Base-by-base conservation (phyloP, 495 filamentous ascomycete species). In the Talaromyces proteolyticus region DNA sequence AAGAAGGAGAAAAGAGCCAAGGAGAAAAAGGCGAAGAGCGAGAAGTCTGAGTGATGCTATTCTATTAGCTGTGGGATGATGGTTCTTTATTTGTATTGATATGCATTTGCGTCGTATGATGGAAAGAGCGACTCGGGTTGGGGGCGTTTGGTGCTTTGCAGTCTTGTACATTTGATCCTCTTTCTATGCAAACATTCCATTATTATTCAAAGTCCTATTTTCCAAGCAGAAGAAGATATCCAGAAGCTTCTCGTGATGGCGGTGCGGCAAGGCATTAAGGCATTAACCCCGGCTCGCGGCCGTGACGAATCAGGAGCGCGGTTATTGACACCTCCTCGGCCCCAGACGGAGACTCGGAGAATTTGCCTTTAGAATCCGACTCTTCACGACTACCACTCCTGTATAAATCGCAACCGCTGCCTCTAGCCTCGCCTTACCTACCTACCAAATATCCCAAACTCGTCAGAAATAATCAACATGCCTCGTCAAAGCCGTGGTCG, bases 401-500 rank as follows among this genome's bases (percentile, higher is more conserved):
- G 42, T 47, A 46, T 43, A 40, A 11, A 23, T 36, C 11, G 18
- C 38, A 2, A 41, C 46, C 47, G 44, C 53, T 45, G 8, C 14
- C 40, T 47, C 14, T 42, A 29, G 16, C 48, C 18, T 44, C 21
- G 14, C 22, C 47, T 18, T 47, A 40, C 24, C 17, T 24, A 14
- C 7, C 43, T 25, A 45, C 21, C 8, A 45, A 4, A 5, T 20
- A n/a, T 25, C 22, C 22, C 20, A 53, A 37, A 47, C 22, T 6
- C n/a, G 22, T 36, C 8, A 3, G 11, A 25, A 19, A 14, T 21
- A 11, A 40, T 50, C 66, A 78, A 65, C 52, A 92, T 93, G 88
- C 74, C 87, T 84, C 88, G 88, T 73, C 84, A 87, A 78, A 77
- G 79, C 62, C 78, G 85, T 70, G 77, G 77, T 63, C 79, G 85